Percentiles rank a stretch among this genome's conserved stretches.
These are phyloP conservation scores for Diaporthe sp. DNA, from an alignment of 2,329 filamentous ascomycete genomes.

Conservation along the genomic window DNA sequence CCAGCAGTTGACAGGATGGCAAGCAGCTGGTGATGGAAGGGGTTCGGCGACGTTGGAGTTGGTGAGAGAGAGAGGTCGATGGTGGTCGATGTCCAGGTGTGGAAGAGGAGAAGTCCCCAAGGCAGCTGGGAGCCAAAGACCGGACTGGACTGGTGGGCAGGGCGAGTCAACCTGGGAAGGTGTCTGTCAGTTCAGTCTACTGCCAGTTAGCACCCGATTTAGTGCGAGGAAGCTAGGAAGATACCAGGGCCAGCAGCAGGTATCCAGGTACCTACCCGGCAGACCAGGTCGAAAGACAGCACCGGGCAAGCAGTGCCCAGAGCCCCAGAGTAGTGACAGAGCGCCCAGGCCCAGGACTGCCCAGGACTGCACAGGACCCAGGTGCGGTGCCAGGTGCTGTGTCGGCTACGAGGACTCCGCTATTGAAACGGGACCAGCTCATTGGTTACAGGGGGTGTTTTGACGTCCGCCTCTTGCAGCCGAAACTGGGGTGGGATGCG, in stretches of 20 bases:
- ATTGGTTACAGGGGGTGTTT: slow-evolving; percentile 33
- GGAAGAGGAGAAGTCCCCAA: slow-evolving; percentile 34
- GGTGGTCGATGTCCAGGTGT: slow-evolving; percentile 25
- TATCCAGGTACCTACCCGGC: not conserved
- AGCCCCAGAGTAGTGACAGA: slow-evolving; percentile 20
- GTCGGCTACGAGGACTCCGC: slow-evolving; percentile 27
- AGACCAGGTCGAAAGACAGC: not conserved
- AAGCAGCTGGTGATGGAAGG: slow-evolving; percentile 34
- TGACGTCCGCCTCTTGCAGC: slow-evolving; percentile 25
- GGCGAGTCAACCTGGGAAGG: slow-evolving; percentile 31
- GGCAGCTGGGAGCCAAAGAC: slow-evolving; percentile 21
- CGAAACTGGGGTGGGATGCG: slow-evolving; percentile 31
- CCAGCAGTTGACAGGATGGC: slow-evolving; percentile 30
- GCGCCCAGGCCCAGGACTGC: not conserved
- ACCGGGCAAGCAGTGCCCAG: slow-evolving; percentile 5
- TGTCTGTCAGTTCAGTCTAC: slow-evolving; percentile 25
- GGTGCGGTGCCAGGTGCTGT: slow-evolving; percentile 18
- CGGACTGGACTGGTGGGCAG: slow-evolving; percentile 8
- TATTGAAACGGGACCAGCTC: slow-evolving; percentile 16
- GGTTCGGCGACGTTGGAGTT: slow-evolving; percentile 27
- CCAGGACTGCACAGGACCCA: not conserved
- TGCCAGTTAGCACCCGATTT: slow-evolving; percentile 12
- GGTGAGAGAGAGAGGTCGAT: slow-evolving; percentile 36
- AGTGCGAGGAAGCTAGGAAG: slow-evolving; percentile 18
- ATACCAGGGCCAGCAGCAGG: not conserved